Evolutionary conservation across 2,329 filamentous ascomycete genomes (phyloP).

Genomic region (Magnaporthiopsis incrustans): DNA sequence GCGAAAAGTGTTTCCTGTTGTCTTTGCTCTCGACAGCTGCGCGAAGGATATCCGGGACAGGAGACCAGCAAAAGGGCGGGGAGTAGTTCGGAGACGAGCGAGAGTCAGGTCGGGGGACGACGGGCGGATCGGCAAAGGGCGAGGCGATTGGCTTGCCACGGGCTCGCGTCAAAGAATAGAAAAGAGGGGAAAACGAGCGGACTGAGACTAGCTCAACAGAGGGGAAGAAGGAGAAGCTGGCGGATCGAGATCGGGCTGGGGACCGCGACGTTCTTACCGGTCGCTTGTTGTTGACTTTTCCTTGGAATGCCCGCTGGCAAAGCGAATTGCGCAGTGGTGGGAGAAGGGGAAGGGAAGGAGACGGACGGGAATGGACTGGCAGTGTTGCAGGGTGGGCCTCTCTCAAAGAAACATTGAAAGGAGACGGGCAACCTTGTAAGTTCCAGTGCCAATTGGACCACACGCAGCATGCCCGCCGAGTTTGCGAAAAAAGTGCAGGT

Average conservation of each 20-base stretch:
- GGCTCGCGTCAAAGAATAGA: not conserved
- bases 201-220: slow-evolving; percentile 5
- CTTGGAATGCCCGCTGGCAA: slow-evolving; percentile 1
- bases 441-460: not conserved
- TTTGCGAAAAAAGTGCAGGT: not conserved
- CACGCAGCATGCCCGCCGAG: not conserved
- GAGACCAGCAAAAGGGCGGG: slow-evolving; percentile 14
- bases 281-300: not conserved
- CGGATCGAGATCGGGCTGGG: slow-evolving; percentile 3
- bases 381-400: not conserved
- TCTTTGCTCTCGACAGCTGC: slow-evolving; percentile 11
- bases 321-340: slow-evolving; percentile 3
- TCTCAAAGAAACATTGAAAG: not conserved
- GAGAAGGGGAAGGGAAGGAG: slow-evolving; percentile 11
- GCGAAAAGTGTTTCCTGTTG: not conserved
- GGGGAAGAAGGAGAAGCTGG: slow-evolving; percentile 2
- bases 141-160: not conserved
- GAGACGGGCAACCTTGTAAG: not conserved
- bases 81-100: slow-evolving; percentile 11
- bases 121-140: slow-evolving; percentile 23
- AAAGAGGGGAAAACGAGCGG: slow-evolving; percentile 4
- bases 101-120: slow-evolving; percentile 13
- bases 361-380: slow-evolving; percentile 9
- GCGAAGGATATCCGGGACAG: slow-evolving; percentile 20
- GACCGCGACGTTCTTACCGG: slow-evolving; percentile 4